A percentile compares a stretch with the other conserved stretches of the same genome.
phyloP scores from a whole-genome alignment of 1,284 basidiomycete species.

The Clitocybe nebularis region DNA sequence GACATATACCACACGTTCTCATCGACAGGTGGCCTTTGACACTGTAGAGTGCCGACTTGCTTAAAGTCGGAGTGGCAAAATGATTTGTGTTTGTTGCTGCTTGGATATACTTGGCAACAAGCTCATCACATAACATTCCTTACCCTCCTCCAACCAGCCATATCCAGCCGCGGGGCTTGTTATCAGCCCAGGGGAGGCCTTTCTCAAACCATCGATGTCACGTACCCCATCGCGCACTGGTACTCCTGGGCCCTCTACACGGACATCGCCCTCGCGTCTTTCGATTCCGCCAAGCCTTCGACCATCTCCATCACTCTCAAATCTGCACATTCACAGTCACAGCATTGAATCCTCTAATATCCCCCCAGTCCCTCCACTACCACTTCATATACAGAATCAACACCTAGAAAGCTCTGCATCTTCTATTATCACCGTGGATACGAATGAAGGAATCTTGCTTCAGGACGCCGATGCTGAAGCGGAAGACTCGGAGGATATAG shows the following conservation, averaged over 20 bases:
- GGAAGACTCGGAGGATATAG: slow-evolving; percentile 48
- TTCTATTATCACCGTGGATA: slow-evolving; percentile 59
- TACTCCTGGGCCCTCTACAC: slow-evolving; percentile 24
- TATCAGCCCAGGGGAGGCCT: no score
- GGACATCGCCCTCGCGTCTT: slow-evolving; percentile 38
- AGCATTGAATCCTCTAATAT: slow-evolving; percentile 22
- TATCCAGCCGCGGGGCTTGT: no score
- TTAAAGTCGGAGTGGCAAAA: no score
- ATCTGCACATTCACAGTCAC: slow-evolving; percentile 42
- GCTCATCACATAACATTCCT: no score
- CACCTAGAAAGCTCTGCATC: slow-evolving; percentile 61
- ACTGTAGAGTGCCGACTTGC: not conserved
- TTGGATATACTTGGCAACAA: not conserved
- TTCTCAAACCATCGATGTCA: slow-evolving; percentile 23
- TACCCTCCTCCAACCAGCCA: no score
- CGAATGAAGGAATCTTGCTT: slow-evolving; percentile 61
- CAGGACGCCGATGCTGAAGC: slow-evolving; percentile 59
- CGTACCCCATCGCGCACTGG: slow-evolving; percentile 32
- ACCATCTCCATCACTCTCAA: slow-evolving; percentile 41
- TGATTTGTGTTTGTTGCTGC: not conserved
- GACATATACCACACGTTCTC: not conserved
- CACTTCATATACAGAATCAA: slow-evolving; percentile 26
- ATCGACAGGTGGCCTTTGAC: not conserved
- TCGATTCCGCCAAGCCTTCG: slow-evolving; percentile 38
- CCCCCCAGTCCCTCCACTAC: slow-evolving; percentile 23